These are phyloP conservation scores for Nannochloropsis oceanica DNA, from an alignment of 108 stramenopile genomes.

Conservation along the genomic window DNA sequence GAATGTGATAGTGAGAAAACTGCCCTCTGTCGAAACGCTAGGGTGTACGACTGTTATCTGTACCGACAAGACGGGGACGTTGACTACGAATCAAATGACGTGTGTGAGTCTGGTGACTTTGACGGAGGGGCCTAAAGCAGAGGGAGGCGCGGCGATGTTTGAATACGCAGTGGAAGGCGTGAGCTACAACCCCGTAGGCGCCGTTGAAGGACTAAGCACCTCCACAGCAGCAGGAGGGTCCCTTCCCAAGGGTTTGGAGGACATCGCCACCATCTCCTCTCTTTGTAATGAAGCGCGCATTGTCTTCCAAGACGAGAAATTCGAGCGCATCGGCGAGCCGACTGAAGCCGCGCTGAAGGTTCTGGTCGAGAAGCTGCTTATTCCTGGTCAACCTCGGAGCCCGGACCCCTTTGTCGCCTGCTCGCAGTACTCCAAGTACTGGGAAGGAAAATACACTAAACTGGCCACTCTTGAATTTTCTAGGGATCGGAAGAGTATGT, in stretches of 20 bases:
- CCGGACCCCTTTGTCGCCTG: constrained; percentile 1
- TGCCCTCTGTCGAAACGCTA: constrained; percentile 86
- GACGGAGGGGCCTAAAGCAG: neutral
- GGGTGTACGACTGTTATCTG: constrained; percentile 83
- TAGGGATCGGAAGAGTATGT: constrained; percentile 45
- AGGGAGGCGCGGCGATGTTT: constrained; percentile 13
- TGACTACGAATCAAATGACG: constrained; percentile 93
- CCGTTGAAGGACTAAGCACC: neutral
- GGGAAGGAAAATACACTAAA: constrained; percentile 38
- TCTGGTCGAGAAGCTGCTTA: constrained; percentile 73
- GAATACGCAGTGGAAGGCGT: constrained; percentile 33
- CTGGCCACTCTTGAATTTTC: constrained; percentile 82
- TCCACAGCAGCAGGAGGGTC: neutral
- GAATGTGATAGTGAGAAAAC: constrained; percentile 76
- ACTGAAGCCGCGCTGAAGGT: constrained; percentile 89
- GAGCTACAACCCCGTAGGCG: constrained; percentile 29
- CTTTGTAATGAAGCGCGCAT: constrained; percentile 41
- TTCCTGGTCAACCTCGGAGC: constrained; percentile 33
- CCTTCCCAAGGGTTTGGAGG: constrained; percentile 15
- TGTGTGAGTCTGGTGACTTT: constrained; percentile 33
- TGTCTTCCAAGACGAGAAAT: constrained; percentile 34
- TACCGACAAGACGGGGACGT: constrained; percentile 92
- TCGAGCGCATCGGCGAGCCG: constrained; percentile 76
- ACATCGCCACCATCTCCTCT: constrained; percentile 29
- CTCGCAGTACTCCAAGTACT: constrained; percentile 1